phyloP scores from a whole-genome alignment of 805 yeast genomes.

The Yamadazyma endophytica region DNA sequence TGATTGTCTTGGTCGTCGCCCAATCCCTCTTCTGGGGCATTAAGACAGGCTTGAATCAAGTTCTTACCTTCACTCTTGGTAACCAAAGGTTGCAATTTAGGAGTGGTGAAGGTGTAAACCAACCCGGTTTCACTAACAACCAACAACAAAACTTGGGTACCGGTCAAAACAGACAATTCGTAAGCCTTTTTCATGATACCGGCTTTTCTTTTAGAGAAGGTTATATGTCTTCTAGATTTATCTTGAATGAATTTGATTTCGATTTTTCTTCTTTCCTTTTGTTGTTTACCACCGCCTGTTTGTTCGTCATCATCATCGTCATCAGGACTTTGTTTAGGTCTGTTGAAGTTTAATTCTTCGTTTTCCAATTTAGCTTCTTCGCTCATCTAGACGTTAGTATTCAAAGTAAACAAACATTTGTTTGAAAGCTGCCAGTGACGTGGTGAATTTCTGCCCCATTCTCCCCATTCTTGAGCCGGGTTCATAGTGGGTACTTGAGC shows the following conservation, averaged over 20 bases:
- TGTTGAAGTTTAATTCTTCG: conserved; percentile 15
- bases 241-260: conserved; percentile 97
- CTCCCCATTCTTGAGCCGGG: no score
- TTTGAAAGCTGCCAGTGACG: not conserved
- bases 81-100: conserved; percentile 95
- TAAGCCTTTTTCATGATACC: conserved; percentile 99
- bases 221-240: conserved; percentile 95
- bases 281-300: conserved; percentile 42
- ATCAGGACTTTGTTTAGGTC: conserved; percentile 22
- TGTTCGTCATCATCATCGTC: conserved; percentile 55
- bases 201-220: conserved; percentile 96
- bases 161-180: conserved; percentile 92
- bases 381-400: conserved; percentile 29
- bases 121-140: conserved; percentile 98
- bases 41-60: conserved; percentile 91
- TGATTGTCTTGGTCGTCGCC: conserved; percentile 58
- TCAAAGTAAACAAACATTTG: not conserved
- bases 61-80: conserved; percentile 97
- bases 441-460: not conserved
- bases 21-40: conserved; percentile 87
- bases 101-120: conserved; percentile 98
- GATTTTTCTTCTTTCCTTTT: conserved; percentile 74
- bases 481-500: no score
- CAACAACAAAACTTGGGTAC: conserved; percentile 90
- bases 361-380: conserved; percentile 37